Conservation (phyloP, 371 early-diverging fungal genomes). For the Entomophthora muscae region DNA sequence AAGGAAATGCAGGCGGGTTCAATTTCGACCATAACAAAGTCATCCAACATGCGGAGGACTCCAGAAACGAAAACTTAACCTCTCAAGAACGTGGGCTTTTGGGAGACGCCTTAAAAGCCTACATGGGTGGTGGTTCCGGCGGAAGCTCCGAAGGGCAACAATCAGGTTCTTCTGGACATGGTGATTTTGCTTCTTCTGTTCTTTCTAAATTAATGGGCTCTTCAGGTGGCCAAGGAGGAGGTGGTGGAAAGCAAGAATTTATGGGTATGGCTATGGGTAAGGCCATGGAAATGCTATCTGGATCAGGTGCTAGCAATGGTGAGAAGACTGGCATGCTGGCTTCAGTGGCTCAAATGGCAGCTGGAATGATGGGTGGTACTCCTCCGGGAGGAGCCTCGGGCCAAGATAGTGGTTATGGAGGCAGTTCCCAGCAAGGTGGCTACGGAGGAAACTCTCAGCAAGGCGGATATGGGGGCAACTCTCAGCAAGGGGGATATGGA, state of each 20-base stretch:
- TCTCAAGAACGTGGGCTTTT: constrained; percentile 5
- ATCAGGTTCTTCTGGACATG: constrained; percentile 1
- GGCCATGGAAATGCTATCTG: constrained; percentile 1
- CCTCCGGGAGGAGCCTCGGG: neutral
- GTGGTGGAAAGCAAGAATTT: constrained; percentile 1
- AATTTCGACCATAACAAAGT: constrained; percentile 8
- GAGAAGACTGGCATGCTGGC: constrained; percentile 7
- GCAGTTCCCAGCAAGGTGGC: neutral
- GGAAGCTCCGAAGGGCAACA: neutral
- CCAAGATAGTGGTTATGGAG: neutral
- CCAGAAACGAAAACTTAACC: neutral
- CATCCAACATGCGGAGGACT: neutral
- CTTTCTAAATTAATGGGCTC: neutral
- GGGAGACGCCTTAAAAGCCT: constrained; percentile 3
- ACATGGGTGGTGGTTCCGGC: neutral
- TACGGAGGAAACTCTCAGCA: too few relatives aligned
- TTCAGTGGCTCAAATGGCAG: constrained; percentile 6
- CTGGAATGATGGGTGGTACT: neutral
- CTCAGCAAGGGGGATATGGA: too few relatives aligned
- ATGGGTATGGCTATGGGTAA: constrained; percentile 8
- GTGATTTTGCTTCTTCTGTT: constrained; percentile 3
- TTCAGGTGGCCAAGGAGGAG: neutral
- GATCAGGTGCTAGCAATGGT: neutral
- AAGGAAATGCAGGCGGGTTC: neutral
- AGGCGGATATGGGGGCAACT: too few relatives aligned